A percentile compares a stretch with the other conserved stretches of the same genome.
Conservation (phyloP, 805 yeast species). For the Wickerhamomyces canadensis region DNA sequence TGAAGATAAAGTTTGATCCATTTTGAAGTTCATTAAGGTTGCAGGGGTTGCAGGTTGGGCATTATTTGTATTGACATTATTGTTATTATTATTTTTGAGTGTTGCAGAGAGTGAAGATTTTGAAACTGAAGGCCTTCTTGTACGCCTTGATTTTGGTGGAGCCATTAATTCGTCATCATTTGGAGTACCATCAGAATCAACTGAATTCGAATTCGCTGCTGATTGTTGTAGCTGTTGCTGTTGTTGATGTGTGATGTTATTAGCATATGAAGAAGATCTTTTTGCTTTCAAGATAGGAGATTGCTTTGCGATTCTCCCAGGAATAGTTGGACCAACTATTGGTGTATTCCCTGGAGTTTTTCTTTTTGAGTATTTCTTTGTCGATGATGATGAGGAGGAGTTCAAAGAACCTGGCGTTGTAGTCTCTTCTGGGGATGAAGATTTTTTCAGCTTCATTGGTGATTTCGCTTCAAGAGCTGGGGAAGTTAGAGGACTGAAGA, state of each 20-base stretch:
- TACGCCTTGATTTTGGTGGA: constrained; percentile 18
- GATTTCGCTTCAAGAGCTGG: constrained; percentile 54
- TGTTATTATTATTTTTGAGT: neutral
- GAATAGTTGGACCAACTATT: constrained; percentile 30
- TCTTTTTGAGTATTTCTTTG: constrained; percentile 26
- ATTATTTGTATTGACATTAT: constrained; percentile 5
- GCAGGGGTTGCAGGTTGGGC: constrained; percentile 24
- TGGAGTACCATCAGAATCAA: neutral
- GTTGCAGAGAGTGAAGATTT: neutral
- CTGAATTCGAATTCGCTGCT: no score
- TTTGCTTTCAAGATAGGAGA: constrained; percentile 34
- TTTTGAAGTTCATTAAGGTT: constrained; percentile 21
- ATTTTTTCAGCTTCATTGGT: constrained; percentile 17
- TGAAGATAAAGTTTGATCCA: constrained; percentile 6
- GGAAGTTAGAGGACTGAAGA: constrained; percentile 52
- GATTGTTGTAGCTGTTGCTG: constrained; percentile 6
- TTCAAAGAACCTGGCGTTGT: constrained; percentile 5
- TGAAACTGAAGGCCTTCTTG: constrained; percentile 16
- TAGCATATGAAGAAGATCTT: constrained; percentile 16
- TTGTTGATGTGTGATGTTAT: constrained; percentile 12
- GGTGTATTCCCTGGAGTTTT: constrained; percentile 37
- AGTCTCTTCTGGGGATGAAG: constrained; percentile 20
- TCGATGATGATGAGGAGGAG: constrained; percentile 1
- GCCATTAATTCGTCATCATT: constrained; percentile 11
- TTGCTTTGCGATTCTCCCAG: constrained; percentile 28